A percentile compares a stretch with the other conserved stretches of the same genome.
These are phyloP conservation scores for Meira nashicola DNA, from an alignment of 1,284 basidiomycete genomes.

Conservation along the genomic window DNA sequence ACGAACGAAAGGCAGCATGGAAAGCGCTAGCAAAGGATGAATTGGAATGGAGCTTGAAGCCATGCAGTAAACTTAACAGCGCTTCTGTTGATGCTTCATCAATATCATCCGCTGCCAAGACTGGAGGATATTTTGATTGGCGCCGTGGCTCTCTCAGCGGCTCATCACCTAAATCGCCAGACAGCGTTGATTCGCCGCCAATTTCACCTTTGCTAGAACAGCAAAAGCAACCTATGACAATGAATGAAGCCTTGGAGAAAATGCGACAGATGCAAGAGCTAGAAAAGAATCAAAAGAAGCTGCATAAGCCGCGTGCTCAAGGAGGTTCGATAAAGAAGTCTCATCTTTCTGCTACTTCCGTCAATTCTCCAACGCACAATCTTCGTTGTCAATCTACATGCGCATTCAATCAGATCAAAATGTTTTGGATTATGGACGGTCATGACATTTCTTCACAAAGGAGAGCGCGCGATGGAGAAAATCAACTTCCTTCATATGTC, in stretches of 20 bases:
- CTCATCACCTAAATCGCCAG: no score
- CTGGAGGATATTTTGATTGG: no score
- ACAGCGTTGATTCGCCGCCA: no score
- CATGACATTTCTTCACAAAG: neutral
- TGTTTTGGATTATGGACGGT: conserved; percentile 5
- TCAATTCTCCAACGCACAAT: neutral
- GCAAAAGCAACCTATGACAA: conserved; percentile 21
- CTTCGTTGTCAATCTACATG: neutral
- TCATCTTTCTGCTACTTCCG: neutral
- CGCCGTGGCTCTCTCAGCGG: no score
- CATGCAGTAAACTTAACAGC: no score
- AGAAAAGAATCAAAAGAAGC: neutral
- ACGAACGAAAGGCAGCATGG: conserved; percentile 32
- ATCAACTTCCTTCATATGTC: neutral
- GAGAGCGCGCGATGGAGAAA: neutral
- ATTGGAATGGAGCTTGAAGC: conserved; percentile 32
- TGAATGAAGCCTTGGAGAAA: conserved; percentile 29
- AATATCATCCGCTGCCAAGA: no score
- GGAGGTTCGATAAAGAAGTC: neutral
- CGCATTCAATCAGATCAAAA: neutral
- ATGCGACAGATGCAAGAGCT: conserved; percentile 24
- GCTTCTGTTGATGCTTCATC: no score
- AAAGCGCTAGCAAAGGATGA: conserved; percentile 30
- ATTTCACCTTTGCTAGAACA: neutral
- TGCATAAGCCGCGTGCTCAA: neutral